Base-by-base conservation (phyloP, 169 alveolate genomes). In the Neospora caninum region DNA sequence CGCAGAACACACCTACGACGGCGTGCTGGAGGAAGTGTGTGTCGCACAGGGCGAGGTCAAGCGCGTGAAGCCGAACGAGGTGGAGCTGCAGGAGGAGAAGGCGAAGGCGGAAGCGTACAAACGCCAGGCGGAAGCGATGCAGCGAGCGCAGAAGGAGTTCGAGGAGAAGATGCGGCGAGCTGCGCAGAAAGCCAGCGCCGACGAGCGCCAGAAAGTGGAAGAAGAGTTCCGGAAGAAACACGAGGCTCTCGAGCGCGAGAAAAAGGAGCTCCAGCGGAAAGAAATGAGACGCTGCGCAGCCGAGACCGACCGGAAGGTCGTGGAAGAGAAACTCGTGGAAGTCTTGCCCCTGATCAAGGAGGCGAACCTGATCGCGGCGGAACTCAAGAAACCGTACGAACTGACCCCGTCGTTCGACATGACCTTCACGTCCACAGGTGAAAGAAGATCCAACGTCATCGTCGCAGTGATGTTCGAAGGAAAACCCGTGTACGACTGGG, bases 71-170 rank as follows among this genome's bases (percentile, higher is more conserved):
- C 83, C 70, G 38, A 25, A 80, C 34, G 91, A 36, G 49, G 89
- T 64, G 78, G 94, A 91, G 84, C 73, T 87, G 31, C 91, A 82
- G 58, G 94, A 88, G 45, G 95, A 93, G 93, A 86, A 64, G 58
- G 88, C 43, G 43, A 80, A 80, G 41, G 4, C 67, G 36, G 82
- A 92, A 58, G 91, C 88, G 70, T 93, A 80, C 69, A 42, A 42
- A 34, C 10, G 20, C 36, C 80, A 91, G 80, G 88, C 88, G 31
- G 87, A 84, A 42, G 95, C 91, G 88, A 91, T 93, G 31, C 78
- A 92, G n/a, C 43, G 31, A 9, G 95, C 95, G 1, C 88, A 93
- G 49, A 54, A 80, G 45, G 93, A 89, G 29, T 78, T 91, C 69
- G 80, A 93, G 91, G 88, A 49, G 78, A 93, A 87, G 58, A 36